Conservation (phyloP, 306 rosid species). For the Begonia masoniana region DNA sequence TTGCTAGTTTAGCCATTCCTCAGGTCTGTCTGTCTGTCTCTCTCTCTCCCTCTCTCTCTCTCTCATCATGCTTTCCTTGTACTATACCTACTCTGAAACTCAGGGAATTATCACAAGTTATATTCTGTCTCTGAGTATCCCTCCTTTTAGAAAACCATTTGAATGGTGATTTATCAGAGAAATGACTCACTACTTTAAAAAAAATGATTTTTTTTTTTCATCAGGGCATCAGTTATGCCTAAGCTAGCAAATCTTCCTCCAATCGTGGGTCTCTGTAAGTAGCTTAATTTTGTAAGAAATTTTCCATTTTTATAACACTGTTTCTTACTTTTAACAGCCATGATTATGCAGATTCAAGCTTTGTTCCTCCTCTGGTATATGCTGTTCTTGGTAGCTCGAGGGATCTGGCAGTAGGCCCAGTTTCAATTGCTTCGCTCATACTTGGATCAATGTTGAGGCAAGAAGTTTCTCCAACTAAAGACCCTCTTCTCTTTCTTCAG, state of each 20-base stretch:
- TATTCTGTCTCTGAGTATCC: no score
- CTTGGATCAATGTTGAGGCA: constrained; percentile 75
- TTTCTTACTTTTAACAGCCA: neutral
- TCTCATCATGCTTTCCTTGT: neutral
- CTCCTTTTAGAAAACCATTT: no score
- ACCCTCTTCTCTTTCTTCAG: constrained; percentile 62
- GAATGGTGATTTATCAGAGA: no score
- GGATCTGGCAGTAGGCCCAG: constrained; percentile 97
- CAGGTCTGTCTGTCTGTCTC: constrained; percentile 39
- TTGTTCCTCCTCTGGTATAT: constrained; percentile 90
- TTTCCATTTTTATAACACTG: no score
- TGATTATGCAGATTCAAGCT: constrained; percentile 63
- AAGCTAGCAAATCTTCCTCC: constrained; percentile 90
- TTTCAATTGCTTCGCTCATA: constrained; percentile 87
- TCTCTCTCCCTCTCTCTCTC: neutral
- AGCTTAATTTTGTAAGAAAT: neutral
- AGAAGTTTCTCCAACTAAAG: constrained; percentile 62
- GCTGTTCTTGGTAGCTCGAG: constrained; percentile 92
- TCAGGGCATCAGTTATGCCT: constrained; percentile 94
- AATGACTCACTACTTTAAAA: no score
- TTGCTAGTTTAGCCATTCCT: constrained; percentile 95
- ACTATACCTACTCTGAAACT: neutral
- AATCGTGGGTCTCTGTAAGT: constrained; percentile 89
- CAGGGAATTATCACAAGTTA: no score
- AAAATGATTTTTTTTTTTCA: neutral